Base-by-base conservation (phyloP, 441 rosid species). In the Adansonia grandidieri region DNA sequence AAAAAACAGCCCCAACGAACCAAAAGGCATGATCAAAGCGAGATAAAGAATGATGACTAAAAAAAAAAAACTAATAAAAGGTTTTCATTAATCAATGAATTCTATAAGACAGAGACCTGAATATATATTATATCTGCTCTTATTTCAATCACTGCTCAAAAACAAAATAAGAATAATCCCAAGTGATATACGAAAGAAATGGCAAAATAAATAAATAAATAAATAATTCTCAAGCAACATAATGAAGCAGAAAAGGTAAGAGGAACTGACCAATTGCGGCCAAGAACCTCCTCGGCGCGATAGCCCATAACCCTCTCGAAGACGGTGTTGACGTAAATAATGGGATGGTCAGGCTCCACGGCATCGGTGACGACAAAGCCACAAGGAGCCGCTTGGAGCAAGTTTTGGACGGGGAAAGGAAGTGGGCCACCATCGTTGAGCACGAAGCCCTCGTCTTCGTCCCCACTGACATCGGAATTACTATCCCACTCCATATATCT, bases 401-500 rank as follows among this genome's bases (percentile, higher is more conserved):
- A 83, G 82, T 86, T 87, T 75, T 79, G 90, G 13, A 89, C 89
- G 19, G 99, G 99, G 66, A 91, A 91, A 48, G 97, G 97, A 51
- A 90, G 78, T n/a, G 89, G 88, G 40, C 87, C 91, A 9, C 81
- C 83, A 40, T 85, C 91, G 77, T 84, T 84, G 32, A 87, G 77
- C 78, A 73, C 17, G 84, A 89, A 90, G 60, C 85, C 90, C 64
- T 84, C 92, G 6, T 90, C 94, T 19, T 90, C 97, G 24, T 89
- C 91, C 24, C 85, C 89, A 80, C 96, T 92, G 68, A 92, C 91
- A 88, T 92, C 99, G 83, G 98, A 91, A 85, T 86, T 84, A 76
- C 98, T 96, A 79, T 96, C 99, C 99, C 98, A 96, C 97, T 96
- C 99, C 99, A 96, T 92, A 71, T 32, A 71, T 0, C 1, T 73